Conservation (phyloP, 345 rosid genomes). For the Camelina hispida region DNA sequence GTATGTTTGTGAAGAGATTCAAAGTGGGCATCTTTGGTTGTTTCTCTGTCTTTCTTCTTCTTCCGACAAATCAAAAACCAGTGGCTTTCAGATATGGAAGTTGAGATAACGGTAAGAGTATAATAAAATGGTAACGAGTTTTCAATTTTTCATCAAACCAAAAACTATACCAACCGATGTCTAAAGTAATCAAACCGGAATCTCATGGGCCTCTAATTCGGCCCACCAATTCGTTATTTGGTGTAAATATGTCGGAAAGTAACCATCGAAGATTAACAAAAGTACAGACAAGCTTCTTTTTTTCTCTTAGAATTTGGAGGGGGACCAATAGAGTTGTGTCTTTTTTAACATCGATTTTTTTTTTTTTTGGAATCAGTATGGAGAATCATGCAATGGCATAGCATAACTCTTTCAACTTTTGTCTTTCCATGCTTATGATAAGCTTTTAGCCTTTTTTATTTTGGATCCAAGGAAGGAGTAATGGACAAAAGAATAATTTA, state of each 20-base stretch:
- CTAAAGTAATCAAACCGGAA: not conserved
- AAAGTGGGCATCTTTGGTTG: slow-evolving; percentile 73
- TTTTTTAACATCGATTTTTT: not conserved
- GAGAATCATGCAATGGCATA: slow-evolving; percentile 29
- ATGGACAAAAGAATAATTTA: not conserved
- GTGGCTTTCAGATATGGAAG: slow-evolving; percentile 10
- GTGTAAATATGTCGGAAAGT: not conserved
- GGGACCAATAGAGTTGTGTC: slow-evolving; percentile 31
- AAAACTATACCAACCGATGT: not conserved
- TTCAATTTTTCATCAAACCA: not conserved
- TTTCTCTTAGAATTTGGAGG: slow-evolving; percentile 11
- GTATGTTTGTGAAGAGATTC: slow-evolving; percentile 80
- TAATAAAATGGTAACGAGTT: not conserved
- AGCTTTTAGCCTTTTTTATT: slow-evolving; percentile 14
- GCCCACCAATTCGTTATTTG: not conserved
- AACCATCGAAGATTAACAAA: not conserved
- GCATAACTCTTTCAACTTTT: slow-evolving; percentile 34
- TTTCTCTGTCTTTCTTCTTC: not conserved
- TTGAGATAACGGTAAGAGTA: slow-evolving; percentile 30
- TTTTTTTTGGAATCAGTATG: slow-evolving; percentile 4
- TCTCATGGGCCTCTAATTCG: not conserved
- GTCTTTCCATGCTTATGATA: slow-evolving; percentile 37
- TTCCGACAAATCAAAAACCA: slow-evolving; percentile 16
- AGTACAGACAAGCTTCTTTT: not conserved
- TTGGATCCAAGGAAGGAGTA: slow-evolving; percentile 27